Base-by-base conservation (phyloP, 2,329 filamentous ascomycete species). In the Cercospora brassicicola region DNA sequence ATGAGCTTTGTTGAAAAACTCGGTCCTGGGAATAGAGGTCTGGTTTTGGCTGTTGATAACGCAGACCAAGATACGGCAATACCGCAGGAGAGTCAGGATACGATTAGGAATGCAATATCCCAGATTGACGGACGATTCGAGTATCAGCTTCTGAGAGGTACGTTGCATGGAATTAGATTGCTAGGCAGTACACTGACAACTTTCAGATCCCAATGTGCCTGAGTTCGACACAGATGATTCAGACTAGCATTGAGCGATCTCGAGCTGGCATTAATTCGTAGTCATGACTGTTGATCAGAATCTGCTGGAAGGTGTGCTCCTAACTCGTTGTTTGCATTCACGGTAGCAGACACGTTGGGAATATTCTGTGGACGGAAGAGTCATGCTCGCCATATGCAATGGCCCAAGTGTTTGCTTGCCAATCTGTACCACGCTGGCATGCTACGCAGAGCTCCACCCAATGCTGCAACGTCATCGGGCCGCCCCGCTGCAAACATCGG, bases 171-270 rank as follows among this genome's bases (percentile, higher is more conserved):
- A 11, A 7, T 11, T 18, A 15, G 3, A 57, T 66, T 51, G 45
- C 45, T 20, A 28, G 51, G 53, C 51, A 59, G 36, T 26, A 67
- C 51, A 56, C 64, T 65, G 31, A 62, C 70, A 42, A 20, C 7
- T 56, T 18, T 11, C 31, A 83, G 82, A 84, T 75, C 82, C 81
- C 7, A 79, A 83, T 51, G 72, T 82, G 23, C 79, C 80, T 0
- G 82, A 84, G 26, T 83, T 81, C 60, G 76, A 76, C 51, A 78
- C 81, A 56, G 78, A 77, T 9, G 82, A 83, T 56, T 83, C 82
- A 8, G 82, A 84, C 64, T 83, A 69, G 76, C n/a, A 20, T 26
- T 13, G 20, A 57, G 3, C 20, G 28, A 64, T 20, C n/a, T 3
- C 23, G 18, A 10, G 18, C 20, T 42, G 30, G n/a, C 10, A 18